Evolutionary conservation across 1,139 yeast species (phyloP).

Genomic region (Nakaseomyces glabratus): DNA sequence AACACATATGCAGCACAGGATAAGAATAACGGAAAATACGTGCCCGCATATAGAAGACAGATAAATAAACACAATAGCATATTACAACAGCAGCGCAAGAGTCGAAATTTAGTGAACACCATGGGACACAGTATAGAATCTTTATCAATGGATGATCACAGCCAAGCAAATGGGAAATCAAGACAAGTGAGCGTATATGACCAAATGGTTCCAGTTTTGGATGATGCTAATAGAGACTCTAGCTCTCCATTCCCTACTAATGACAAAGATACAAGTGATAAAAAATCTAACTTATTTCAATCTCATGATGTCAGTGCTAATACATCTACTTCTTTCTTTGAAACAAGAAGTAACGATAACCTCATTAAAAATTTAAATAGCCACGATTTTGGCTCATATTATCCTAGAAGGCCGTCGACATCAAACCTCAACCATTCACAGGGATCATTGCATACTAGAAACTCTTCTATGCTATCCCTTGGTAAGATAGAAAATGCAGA

Average conservation of each 20-base stretch:
- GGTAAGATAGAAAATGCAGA: slow-evolving; percentile 13
- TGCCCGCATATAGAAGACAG: slow-evolving; percentile 35
- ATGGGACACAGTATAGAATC: neutral
- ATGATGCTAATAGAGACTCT: slow-evolving; percentile 11
- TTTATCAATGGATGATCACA: neutral
- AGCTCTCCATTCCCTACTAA: slow-evolving; percentile 8
- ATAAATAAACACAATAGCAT: slow-evolving; percentile 23
- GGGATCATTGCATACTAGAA: slow-evolving; percentile 22
- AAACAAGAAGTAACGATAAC: slow-evolving; percentile 14
- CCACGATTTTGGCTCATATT: slow-evolving; percentile 31
- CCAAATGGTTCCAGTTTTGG: slow-evolving; percentile 28
- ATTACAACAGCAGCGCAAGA: slow-evolving; percentile 7
- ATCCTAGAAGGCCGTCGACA: slow-evolving; percentile 31
- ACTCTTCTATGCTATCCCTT: slow-evolving; percentile 17
- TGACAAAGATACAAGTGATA: slow-evolving; percentile 8
- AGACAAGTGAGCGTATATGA: slow-evolving; percentile 22
- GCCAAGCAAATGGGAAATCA: slow-evolving; percentile 11
- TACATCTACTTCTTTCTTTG: neutral
- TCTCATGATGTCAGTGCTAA: neutral
- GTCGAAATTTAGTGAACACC: slow-evolving; percentile 5
- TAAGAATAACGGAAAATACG: slow-evolving; percentile 22
- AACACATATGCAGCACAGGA: slow-evolving; percentile 9
- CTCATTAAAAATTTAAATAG: slow-evolving; percentile 22
- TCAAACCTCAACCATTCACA: slow-evolving; percentile 19
- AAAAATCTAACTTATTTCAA: neutral